Evolutionary conservation across 2,329 filamentous ascomycete genomes (phyloP).

Genomic region (Domatiomyces catenatus): DNA sequence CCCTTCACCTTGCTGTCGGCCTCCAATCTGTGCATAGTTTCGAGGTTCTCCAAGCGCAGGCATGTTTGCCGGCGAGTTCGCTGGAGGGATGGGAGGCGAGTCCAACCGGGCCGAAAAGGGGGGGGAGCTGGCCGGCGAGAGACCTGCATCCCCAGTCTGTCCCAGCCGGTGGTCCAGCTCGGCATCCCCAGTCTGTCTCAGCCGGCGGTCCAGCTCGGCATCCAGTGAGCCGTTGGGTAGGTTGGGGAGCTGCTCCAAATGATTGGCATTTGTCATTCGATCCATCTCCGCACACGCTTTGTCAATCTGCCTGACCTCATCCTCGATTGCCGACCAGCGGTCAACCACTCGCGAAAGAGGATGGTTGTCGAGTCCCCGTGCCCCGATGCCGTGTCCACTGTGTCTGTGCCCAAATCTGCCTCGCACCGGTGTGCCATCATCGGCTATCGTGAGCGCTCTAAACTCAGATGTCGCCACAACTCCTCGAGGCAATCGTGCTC

Average conservation of each 20-base stretch:
- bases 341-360: constrained; percentile 5
- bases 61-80: neutral
- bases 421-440: constrained; percentile 27
- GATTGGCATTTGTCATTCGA: neutral
- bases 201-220: neutral
- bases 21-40: neutral
- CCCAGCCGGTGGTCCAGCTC: neutral
- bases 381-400: constrained; percentile 27
- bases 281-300: constrained; percentile 8
- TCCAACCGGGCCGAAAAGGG: neutral
- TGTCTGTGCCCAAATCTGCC: constrained; percentile 27
- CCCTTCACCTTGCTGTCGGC: neutral
- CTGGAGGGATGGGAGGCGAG: neutral
- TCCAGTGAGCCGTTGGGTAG: neutral
- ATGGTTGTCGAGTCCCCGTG: constrained; percentile 10
- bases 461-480: constrained; percentile 10
- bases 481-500: constrained; percentile 8
- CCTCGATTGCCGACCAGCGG: constrained; percentile 3
- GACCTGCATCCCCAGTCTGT: neutral
- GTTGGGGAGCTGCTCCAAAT: neutral
- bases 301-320: constrained; percentile 7
- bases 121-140: neutral
- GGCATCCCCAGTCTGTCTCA: neutral
- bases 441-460: constrained; percentile 23
- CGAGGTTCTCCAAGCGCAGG: neutral